These are phyloP conservation scores for Pinus taeda DNA, from an alignment of 75 land plant genomes.

Conservation along the genomic window DNA sequence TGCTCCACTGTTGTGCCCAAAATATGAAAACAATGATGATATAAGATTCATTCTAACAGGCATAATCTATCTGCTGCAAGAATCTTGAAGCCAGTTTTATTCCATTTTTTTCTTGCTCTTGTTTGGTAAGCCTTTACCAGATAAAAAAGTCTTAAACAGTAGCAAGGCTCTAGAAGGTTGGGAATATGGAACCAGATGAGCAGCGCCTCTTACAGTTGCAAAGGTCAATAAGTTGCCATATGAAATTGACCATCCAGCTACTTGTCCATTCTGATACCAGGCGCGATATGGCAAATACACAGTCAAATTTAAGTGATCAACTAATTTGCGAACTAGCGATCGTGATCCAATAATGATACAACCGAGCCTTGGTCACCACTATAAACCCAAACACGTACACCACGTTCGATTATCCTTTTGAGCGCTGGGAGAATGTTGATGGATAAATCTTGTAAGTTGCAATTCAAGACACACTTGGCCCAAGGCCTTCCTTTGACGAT, in stretches of 20 bases:
- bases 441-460: constrained; percentile 27
- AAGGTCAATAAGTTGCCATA: constrained; percentile 79
- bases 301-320: constrained; percentile 13
- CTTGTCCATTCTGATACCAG: constrained; percentile 52
- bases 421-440: constrained; percentile 82
- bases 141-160: constrained; percentile 60
- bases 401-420: constrained; percentile 42
- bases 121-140: constrained; percentile 53
- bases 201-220: constrained; percentile 84
- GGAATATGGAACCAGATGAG: constrained; percentile 88
- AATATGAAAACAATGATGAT: too few species aligned
- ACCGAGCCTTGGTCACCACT: constrained; percentile 58
- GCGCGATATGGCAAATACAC: constrained; percentile 33
- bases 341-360: constrained; percentile 39
- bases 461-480: too few species aligned
- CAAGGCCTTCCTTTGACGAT: too few species aligned
- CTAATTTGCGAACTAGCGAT: constrained; percentile 19
- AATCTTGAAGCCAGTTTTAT: too few species aligned
- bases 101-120: background rate
- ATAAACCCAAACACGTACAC: constrained; percentile 86
- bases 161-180: constrained; percentile 68
- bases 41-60: too few species aligned
- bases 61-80: too few species aligned
- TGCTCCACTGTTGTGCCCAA: too few species aligned
- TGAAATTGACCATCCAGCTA: constrained; percentile 75